Conservation (phyloP, 1,139 yeast genomes). For the Magnusiomyces tetraspermus region DNA sequence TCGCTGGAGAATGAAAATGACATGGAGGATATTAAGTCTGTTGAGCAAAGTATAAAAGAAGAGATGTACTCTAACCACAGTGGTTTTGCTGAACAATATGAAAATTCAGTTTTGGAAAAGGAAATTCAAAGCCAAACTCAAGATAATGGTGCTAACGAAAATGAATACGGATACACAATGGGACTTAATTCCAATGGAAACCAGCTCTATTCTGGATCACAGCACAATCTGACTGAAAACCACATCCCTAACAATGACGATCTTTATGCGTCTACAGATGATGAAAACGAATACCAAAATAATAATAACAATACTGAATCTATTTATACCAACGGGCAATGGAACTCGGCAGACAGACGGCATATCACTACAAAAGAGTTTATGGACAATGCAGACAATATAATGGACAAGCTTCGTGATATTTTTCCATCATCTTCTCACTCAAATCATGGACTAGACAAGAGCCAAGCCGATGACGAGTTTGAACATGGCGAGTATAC, state of each 20-base stretch:
- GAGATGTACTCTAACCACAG: slow-evolving; percentile 4
- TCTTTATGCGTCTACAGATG: neutral
- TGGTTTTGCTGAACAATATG: neutral
- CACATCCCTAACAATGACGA: neutral
- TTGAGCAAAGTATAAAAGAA: slow-evolving; percentile 1
- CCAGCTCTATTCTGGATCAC: neutral
- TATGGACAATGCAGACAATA: slow-evolving; percentile 12
- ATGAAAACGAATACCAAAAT: neutral
- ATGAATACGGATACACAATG: neutral
- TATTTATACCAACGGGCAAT: neutral
- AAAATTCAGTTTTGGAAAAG: neutral
- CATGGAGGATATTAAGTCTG: neutral
- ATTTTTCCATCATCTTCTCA: neutral
- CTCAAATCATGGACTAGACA: neutral
- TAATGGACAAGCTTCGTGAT: slow-evolving; percentile 9
- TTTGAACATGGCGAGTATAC: neutral
- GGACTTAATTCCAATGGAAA: neutral
- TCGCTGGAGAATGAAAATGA: slow-evolving; percentile 3
- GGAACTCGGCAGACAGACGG: slow-evolving; percentile 13
- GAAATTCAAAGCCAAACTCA: too few relatives aligned
- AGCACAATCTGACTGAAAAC: neutral
- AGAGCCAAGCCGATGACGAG: neutral
- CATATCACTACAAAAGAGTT: slow-evolving; percentile 15
- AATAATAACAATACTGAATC: neutral
- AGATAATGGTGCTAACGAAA: neutral